These are phyloP conservation scores for Elsinoe batatas DNA, from an alignment of 2,329 filamentous ascomycete species.

Conservation along the genomic window DNA sequence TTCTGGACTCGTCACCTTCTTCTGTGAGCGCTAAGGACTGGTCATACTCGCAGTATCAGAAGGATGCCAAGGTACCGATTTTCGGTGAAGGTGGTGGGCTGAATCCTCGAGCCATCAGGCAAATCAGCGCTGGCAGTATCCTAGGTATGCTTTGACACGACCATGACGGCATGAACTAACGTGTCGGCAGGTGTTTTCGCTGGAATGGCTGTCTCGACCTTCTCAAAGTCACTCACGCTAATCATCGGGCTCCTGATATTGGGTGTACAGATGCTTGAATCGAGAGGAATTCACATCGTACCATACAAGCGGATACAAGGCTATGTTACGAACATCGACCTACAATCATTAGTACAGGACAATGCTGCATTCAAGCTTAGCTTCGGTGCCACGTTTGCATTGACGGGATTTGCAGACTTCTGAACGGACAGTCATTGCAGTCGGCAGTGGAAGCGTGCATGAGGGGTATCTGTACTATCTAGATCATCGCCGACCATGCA, in stretches of 20 bases:
- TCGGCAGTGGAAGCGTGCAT: not conserved
- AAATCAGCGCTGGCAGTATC: conserved; percentile 39
- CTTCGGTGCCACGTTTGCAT: conserved; percentile 62
- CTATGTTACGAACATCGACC: conserved; percentile 41
- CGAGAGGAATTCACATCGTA: conserved; percentile 42
- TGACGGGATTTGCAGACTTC: conserved; percentile 56
- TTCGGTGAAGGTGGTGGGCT: conserved; percentile 29
- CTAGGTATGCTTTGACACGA: conserved; percentile 26
- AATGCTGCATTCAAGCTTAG: conserved; percentile 57
- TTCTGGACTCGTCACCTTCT: conserved; percentile 28
- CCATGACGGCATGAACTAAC: not conserved
- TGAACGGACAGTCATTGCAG: conserved; percentile 20
- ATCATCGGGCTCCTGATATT: conserved; percentile 56
- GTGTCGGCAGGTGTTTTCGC: conserved; percentile 45
- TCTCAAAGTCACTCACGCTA: conserved; percentile 60
- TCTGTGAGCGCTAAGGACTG: conserved; percentile 29
- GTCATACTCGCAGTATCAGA: conserved; percentile 29
- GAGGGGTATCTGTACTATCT: conserved; percentile 10
- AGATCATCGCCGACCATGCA: not conserved
- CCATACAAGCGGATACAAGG: conserved; percentile 41
- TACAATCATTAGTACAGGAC: conserved; percentile 44
- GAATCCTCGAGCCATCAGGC: conserved; percentile 34
- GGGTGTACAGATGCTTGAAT: conserved; percentile 44
- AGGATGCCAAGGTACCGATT: conserved; percentile 31
- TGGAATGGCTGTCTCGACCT: conserved; percentile 57